Evolutionary conservation across 495 filamentous ascomycete species (phyloP).

Genomic region (Staphylotrichum tortipilum): DNA sequence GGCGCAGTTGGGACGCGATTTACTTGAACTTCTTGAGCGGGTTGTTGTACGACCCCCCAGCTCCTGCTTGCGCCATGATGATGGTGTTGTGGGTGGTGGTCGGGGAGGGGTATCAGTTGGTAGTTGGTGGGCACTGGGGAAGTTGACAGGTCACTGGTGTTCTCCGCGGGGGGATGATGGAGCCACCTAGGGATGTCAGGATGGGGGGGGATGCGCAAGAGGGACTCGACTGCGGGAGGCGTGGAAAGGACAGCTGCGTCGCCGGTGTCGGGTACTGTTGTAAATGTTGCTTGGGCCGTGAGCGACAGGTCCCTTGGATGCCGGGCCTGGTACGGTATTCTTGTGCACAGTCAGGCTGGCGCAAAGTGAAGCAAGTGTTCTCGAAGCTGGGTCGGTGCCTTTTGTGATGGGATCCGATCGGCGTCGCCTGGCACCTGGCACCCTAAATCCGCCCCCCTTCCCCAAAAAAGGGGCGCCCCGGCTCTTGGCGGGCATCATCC

Average conservation of each 20-base stretch:
- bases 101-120: not conserved
- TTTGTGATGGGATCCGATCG: conserved; percentile 2
- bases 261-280: not conserved
- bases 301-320: too few relatives aligned
- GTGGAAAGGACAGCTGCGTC: not conserved
- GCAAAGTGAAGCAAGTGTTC: not conserved
- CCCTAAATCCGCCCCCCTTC: not conserved
- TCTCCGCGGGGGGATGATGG: too few relatives aligned
- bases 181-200: too few relatives aligned
- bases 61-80: conserved; percentile 43
- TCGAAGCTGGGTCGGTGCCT: not conserved
- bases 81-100: not conserved
- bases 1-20: too few relatives aligned
- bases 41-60: conserved; percentile 90
- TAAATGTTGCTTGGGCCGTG: not conserved
- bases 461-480: not conserved
- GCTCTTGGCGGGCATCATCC: conserved; percentile 26
- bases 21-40: conserved; percentile 99
- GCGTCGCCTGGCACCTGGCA: conserved; percentile 2
- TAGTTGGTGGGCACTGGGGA: too few relatives aligned
- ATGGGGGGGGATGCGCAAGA: conserved; percentile 1
- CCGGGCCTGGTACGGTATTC: too few relatives aligned
- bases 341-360: not conserved
- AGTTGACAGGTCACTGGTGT: too few relatives aligned
- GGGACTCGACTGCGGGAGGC: not conserved